Evolutionary conservation across 306 rosid genomes (phyloP).

Genomic region (Cicer bijugum): DNA sequence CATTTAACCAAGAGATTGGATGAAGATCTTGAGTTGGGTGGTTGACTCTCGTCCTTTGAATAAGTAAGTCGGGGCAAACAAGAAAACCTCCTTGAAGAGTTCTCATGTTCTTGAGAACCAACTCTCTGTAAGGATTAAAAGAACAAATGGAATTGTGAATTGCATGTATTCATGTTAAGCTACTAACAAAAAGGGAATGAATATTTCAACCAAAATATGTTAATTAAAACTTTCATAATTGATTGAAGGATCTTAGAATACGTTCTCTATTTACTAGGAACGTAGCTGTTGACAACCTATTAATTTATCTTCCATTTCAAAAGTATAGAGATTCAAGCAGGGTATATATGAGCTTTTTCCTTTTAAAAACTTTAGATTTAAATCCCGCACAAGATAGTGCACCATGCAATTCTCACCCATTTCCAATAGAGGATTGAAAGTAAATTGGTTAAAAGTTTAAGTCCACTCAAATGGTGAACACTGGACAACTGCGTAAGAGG

Average conservation of each 20-base stretch:
- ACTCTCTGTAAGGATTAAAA: conserved; percentile 60
- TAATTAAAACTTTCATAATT: conserved; percentile 5
- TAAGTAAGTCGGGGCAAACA: conserved; percentile 63
- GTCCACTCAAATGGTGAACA: neutral
- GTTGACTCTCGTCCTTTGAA: conserved; percentile 79
- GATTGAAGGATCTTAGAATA: conserved; percentile 15
- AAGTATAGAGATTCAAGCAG: neutral
- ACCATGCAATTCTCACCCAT: conserved; percentile 9
- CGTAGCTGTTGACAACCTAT: conserved; percentile 10
- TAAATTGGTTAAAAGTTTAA: neutral
- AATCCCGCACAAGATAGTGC: conserved; percentile 26
- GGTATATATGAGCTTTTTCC: neutral
- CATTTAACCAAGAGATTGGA: conserved; percentile 69
- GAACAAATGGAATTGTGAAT: conserved; percentile 32
- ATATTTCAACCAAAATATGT: conserved; percentile 17
- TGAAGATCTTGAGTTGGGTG: conserved; percentile 72
- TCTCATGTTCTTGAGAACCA: conserved; percentile 83
- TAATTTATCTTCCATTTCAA: conserved; percentile 1
- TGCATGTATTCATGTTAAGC: conserved; percentile 8
- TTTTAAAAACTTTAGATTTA: neutral
- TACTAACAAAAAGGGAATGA: neutral
- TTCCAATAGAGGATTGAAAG: neutral
- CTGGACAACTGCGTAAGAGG: neutral
- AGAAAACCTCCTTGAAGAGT: conserved; percentile 63
- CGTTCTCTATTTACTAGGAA: conserved; percentile 21